Evolutionary conservation across 2,329 filamentous ascomycete species (phyloP).

Genomic region (Monascus ruber): DNA sequence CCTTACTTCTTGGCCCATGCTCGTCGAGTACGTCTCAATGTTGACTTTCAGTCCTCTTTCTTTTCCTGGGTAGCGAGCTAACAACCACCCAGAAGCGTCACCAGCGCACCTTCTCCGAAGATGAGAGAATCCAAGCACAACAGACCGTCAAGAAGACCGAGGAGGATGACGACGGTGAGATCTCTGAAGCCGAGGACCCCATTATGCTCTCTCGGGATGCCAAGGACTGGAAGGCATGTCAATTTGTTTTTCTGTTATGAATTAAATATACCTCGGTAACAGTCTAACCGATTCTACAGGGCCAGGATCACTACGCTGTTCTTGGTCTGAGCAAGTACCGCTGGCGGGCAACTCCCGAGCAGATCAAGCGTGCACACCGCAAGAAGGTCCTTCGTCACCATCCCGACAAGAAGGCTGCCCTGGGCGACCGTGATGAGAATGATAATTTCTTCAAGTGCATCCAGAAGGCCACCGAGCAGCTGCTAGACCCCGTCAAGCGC

Average conservation of each 20-base stretch:
- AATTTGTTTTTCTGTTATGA: not conserved
- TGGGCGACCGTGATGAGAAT: constrained; percentile 68
- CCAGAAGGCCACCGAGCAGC: constrained; percentile 90
- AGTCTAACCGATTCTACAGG: constrained; percentile 35
- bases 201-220: constrained; percentile 85
- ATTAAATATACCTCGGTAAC: not conserved
- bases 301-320: constrained; percentile 95
- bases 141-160: constrained; percentile 92
- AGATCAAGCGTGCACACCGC: constrained; percentile 97
- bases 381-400: constrained; percentile 99
- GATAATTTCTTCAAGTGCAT: constrained; percentile 99
- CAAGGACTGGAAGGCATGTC: constrained; percentile 94
- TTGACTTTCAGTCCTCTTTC: not conserved
- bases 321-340: constrained; percentile 88
- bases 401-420: constrained; percentile 95
- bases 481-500: constrained; percentile 82
- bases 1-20: constrained; percentile 97
- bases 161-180: constrained; percentile 77
- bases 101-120: constrained; percentile 96
- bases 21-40: constrained; percentile 54
- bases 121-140: constrained; percentile 93
- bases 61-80: constrained; percentile 5
- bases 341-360: constrained; percentile 85
- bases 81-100: constrained; percentile 53
- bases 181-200: constrained; percentile 87